Evolutionary conservation across 2,329 filamentous ascomycete genomes (phyloP).

Genomic region (Botryotinia globosa): DNA sequence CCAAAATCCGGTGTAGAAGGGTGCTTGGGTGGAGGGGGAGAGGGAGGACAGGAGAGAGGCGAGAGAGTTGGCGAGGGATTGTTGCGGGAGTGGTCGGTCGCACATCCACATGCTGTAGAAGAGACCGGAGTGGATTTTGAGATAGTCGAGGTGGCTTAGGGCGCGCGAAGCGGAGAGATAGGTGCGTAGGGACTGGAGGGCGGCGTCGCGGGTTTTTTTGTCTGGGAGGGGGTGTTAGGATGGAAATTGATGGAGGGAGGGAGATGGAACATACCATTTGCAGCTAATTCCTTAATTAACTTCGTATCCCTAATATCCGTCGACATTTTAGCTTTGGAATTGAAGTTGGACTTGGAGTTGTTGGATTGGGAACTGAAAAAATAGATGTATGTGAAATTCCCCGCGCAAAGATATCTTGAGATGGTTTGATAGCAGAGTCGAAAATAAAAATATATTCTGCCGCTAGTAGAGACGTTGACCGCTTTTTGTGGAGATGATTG

Average conservation of each 20-base stretch:
- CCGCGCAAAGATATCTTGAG: background rate
- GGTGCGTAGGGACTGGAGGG: constrained; percentile 70
- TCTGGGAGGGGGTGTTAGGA: constrained; percentile 49
- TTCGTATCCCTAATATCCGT: constrained; percentile 37
- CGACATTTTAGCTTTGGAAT: constrained; percentile 25
- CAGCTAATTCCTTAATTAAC: constrained; percentile 40
- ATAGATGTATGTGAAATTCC: background rate
- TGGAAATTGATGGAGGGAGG: background rate
- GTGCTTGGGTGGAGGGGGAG: constrained; percentile 44
- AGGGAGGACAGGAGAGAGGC: constrained; percentile 65
- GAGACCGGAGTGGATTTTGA: constrained; percentile 92
- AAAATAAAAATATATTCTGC: constrained; percentile 19
- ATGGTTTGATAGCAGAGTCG: background rate
- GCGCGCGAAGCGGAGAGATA: constrained; percentile 64
- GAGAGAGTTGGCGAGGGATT: constrained; percentile 75
- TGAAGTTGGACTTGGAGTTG: no score
- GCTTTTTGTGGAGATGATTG: background rate
- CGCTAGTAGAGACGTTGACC: background rate
- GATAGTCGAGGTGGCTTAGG: constrained; percentile 66
- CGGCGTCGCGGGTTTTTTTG: constrained; percentile 71
- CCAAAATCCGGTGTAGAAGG: constrained; percentile 65
- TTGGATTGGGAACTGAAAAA: background rate
- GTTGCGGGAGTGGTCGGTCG: constrained; percentile 83
- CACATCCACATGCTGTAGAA: constrained; percentile 95
- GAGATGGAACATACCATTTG: constrained; percentile 34